Base-by-base conservation (phyloP, 2,329 filamentous ascomycete species). In the Fusarium newnesense region DNA sequence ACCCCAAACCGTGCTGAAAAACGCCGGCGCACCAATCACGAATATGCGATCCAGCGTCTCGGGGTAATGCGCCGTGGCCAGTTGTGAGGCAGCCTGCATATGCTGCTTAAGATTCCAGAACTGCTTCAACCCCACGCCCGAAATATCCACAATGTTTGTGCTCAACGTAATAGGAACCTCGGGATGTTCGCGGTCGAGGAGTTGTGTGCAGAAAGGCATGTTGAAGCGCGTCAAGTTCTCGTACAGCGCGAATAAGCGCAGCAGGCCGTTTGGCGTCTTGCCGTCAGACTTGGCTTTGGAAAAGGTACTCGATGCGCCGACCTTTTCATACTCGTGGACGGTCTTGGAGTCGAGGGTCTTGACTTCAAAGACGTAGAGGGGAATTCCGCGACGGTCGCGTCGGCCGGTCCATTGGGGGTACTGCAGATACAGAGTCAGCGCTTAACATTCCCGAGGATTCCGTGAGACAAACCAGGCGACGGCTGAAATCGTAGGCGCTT, bases 341-440 rank as follows among this genome's bases (percentile, higher is more conserved):
- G 92, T 92, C 84, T 97, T 97, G 80, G 88, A 89, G 84, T 97
- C 93, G 76, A 98, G 88, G 67, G 93, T 90, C 69, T 90, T 89
- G 81, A 98, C 94, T 83, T 97, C 94, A 83, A 93, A 98, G 69
- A 98, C 89, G 83, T 96, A 98, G 76, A 98, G 88, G 12, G 96
- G 96, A 71, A 97, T 97, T 75, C 96, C 96, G 76, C 95, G 93
- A 76, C 91, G 93, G 83, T 98, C 96, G 75, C 95, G 90, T 74
- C 95, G 93, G 62, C 96, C 96, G 26, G 94, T 97, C 93, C 95
- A 98, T 90, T 97, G 94, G 30, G 95, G 95, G 80, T 97, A 97
- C 93, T 95, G 78, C 16, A 47, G 30, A n/a, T 15, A 40, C 44
- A 43, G 4, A 16, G 62, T 72, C 49, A 76, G 64, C 47, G 64